phyloP scores from a whole-genome alignment of 176 grass and related monocot genomes.

The Oryza australiensis region DNA sequence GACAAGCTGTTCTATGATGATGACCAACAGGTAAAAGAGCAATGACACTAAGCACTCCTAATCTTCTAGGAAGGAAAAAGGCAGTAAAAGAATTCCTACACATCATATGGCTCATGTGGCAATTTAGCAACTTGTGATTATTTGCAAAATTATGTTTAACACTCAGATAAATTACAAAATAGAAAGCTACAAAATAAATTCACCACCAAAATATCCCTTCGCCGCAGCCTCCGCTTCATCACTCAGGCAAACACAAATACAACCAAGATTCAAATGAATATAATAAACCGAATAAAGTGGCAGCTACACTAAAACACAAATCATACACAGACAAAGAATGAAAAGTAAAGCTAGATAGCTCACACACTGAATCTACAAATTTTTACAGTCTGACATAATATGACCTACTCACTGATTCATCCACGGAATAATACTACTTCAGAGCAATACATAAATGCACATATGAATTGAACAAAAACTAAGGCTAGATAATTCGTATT shows the following conservation, averaged over 20 bases:
- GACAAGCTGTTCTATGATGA: not conserved
- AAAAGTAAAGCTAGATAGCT: too few species aligned
- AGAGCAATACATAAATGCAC: too few species aligned
- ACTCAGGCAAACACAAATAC: not conserved
- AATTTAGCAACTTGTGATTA: not conserved
- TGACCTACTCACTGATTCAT: too few species aligned
- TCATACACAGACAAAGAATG: too few species aligned
- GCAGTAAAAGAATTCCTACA: conserved; percentile 5
- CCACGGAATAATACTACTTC: too few species aligned
- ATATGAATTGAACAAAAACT: too few species aligned
- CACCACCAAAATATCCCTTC: not conserved
- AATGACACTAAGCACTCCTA: not conserved
- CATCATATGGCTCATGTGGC: not conserved
- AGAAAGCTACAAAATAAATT: not conserved
- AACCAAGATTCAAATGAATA: too few species aligned
- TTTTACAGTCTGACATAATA: too few species aligned
- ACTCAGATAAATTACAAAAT: not conserved
- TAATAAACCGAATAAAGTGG: too few species aligned
- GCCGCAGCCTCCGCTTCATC: not conserved
- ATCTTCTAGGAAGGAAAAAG: not conserved
- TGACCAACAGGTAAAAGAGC: not conserved
- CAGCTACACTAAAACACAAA: too few species aligned
- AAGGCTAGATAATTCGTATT: too few species aligned
- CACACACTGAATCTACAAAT: too few species aligned
- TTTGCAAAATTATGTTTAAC: not conserved